Evolutionary conservation across 495 filamentous ascomycete species (phyloP).

Genomic region (Penicillium pulvis): DNA sequence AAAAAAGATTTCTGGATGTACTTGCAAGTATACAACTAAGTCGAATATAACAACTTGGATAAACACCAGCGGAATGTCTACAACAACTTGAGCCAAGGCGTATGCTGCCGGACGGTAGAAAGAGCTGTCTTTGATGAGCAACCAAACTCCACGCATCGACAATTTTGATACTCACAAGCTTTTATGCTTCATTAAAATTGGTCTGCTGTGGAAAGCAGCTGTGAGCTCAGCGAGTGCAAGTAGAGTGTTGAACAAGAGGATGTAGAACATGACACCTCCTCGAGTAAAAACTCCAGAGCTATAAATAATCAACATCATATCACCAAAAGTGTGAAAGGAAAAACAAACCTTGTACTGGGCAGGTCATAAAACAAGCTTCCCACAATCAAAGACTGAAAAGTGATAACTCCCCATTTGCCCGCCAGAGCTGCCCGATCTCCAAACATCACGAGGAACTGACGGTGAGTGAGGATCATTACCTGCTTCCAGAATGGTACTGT

Average conservation of each 20-base stretch:
- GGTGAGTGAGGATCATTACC: slow-evolving; percentile 64
- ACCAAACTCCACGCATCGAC: background rate
- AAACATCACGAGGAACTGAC: slow-evolving; percentile 67
- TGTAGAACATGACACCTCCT: slow-evolving; percentile 69
- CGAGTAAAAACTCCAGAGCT: slow-evolving; percentile 50
- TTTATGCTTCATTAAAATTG: slow-evolving; percentile 81
- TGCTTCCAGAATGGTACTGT: slow-evolving; percentile 69
- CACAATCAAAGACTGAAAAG: slow-evolving; percentile 75
- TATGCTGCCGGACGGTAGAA: slow-evolving; percentile 84
- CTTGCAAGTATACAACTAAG: slow-evolving; percentile 70
- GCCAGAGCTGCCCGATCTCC: slow-evolving; percentile 57
- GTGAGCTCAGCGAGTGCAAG: slow-evolving; percentile 78
- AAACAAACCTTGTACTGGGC: slow-evolving; percentile 52
- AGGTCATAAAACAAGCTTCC: slow-evolving; percentile 76
- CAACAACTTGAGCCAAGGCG: slow-evolving; percentile 72
- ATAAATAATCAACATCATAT: slow-evolving; percentile 3
- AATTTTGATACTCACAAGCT: slow-evolving; percentile 49
- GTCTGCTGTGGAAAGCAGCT: slow-evolving; percentile 66
- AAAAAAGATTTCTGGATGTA: background rate
- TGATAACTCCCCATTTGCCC: slow-evolving; percentile 58
- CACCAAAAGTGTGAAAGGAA: background rate
- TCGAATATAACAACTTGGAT: slow-evolving; percentile 72
- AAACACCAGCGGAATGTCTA: slow-evolving; percentile 73
- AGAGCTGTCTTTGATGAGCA: slow-evolving; percentile 38
- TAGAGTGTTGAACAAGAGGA: slow-evolving; percentile 78